Evolutionary conservation across 2,329 filamentous ascomycete species (phyloP), one percentile per base, ranked within the genome.

Genomic region (Pseudogymnoascus pannorum): DNA sequence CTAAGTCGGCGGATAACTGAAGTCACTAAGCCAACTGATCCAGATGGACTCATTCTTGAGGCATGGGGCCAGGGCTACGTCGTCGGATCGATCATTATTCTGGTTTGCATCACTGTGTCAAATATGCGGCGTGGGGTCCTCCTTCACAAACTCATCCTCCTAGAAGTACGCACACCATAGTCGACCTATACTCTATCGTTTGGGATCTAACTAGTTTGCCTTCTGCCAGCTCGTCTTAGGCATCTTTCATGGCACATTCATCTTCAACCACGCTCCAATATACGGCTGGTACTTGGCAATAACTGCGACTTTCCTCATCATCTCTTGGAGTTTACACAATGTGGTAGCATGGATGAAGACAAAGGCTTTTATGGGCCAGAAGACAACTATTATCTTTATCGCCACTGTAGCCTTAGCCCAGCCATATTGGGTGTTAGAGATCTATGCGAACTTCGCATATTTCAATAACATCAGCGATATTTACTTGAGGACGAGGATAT

Each of bases 231-330:
- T 85, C 14, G 65, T 85, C n/a, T 73, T 84, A 4, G 82, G 80
- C 4, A 75, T 83, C 62, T 77, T 78, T 58, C 81, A 85, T 67
- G 82, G 82, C 6, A 82, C 82, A 62, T 85, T 84, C 69, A 79
- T 84, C 35, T 86, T 86, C 72, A 77, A 80, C 60, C 73, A 78
- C 63, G 76, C 75, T 7, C 81, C 81, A 0, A 75, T 75, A 2
- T 86, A 85, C 68, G 83, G 81, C 57, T 87, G 85, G 85, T 87
- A 85, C 71, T 75, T 87, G 2, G 84, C 82, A 1, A 75, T 78
- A 24, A 84, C 81, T 2, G 84, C 82, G 6, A 80, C 86, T 7
- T 78, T 82, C 18, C 77, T 88, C n/a, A n/a, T n/a, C n/a, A n/a
- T n/a, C n/a, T n/a, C n/a, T n/a, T n/a, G n/a, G n/a, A n/a, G n/a